Evolutionary conservation across 2,329 filamentous ascomycete genomes (phyloP).

Genomic region (Raffaelea ambrosiae): DNA sequence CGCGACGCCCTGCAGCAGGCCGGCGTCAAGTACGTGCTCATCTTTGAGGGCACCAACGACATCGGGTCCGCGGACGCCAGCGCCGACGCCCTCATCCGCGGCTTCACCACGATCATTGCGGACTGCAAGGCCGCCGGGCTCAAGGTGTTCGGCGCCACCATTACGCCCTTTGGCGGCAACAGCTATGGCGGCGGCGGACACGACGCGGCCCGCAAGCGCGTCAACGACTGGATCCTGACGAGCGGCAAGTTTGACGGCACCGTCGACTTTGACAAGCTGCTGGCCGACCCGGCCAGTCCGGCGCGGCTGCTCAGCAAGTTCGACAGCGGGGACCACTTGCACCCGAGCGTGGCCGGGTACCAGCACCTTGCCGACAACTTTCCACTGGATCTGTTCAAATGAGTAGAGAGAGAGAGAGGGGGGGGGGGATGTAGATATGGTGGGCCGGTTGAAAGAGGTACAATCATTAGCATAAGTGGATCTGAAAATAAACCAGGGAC

Average conservation of each 20-base stretch:
- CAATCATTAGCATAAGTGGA: too few relatives aligned
- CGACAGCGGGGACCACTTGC: constrained; percentile 57
- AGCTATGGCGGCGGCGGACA: constrained; percentile 45
- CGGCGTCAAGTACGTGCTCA: constrained; percentile 50
- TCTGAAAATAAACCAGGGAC: too few relatives aligned
- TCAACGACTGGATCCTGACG: constrained; percentile 54
- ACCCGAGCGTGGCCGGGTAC: constrained; percentile 53
- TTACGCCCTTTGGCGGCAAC: constrained; percentile 51
- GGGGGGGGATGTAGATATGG: constrained; percentile 4
- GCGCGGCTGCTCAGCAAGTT: constrained; percentile 41
- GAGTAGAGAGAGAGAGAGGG: neutral
- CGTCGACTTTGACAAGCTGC: constrained; percentile 52
- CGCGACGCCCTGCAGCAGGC: constrained; percentile 54
- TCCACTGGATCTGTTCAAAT: constrained; percentile 42
- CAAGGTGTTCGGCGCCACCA: constrained; percentile 53
- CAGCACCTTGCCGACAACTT: constrained; percentile 50
- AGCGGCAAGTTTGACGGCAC: constrained; percentile 50
- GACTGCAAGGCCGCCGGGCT: constrained; percentile 46
- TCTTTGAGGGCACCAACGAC: constrained; percentile 64
- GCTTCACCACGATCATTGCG: constrained; percentile 48
- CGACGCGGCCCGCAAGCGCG: constrained; percentile 45
- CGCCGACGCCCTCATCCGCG: constrained; percentile 42
- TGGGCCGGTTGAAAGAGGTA: too few relatives aligned
- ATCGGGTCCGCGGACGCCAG: constrained; percentile 43
- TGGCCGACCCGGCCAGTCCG: constrained; percentile 40